These are phyloP conservation scores for Kingdonia uniflora DNA, from an alignment of 164 flowering plant genomes.

Conservation along the genomic window DNA sequence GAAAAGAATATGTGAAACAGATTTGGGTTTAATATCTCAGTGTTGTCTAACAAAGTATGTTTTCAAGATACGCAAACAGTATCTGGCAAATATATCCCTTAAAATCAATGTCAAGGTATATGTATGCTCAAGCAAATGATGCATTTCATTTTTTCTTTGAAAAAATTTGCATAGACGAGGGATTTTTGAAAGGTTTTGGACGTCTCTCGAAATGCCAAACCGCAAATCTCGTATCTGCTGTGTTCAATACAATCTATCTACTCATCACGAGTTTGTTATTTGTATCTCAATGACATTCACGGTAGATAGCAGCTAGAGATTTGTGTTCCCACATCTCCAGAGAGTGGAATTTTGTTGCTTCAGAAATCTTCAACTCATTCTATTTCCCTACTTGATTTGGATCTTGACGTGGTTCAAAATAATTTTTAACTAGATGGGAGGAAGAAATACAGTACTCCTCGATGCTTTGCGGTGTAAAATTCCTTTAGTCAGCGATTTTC, in stretches of 20 bases:
- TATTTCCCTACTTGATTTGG: neutral
- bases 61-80: slow-evolving; percentile 14
- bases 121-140: neutral
- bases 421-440: slow-evolving; percentile 8
- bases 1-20: slow-evolving; percentile 15
- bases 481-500: slow-evolving; percentile 16
- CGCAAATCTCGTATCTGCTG: too few relatives aligned
- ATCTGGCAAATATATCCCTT: slow-evolving; percentile 13
- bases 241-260: too few relatives aligned
- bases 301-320: too few relatives aligned
- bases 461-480: slow-evolving; percentile 14
- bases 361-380: neutral
- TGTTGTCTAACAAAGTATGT: slow-evolving; percentile 13
- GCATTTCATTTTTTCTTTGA: neutral
- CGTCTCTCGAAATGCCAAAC: too few relatives aligned
- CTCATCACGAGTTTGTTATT: too few relatives aligned
- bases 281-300: too few relatives aligned
- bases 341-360: too few relatives aligned
- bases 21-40: slow-evolving; percentile 12
- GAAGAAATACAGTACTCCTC: slow-evolving; percentile 16
- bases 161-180: neutral
- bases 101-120: slow-evolving; percentile 14
- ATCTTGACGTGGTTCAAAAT: neutral
- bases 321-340: too few relatives aligned
- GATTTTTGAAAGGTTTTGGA: too few relatives aligned